Evolutionary conservation across 148 eudicot genomes (phyloP).

Genomic region (Simmondsia chinensis): DNA sequence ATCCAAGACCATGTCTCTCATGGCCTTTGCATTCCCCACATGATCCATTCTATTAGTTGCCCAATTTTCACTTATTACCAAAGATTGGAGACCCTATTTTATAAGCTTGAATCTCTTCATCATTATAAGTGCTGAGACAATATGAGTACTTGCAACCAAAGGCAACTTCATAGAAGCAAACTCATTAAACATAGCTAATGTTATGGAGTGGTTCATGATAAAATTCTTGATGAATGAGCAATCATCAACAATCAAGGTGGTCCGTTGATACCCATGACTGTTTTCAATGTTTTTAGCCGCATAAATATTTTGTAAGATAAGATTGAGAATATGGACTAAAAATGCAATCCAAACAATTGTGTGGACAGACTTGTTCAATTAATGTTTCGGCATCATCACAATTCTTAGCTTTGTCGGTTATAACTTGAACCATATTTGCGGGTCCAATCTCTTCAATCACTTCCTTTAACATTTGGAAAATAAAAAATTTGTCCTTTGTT

Average conservation of each 20-base stretch:
- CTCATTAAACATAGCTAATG: slow-evolving; percentile 12
- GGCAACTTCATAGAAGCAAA: slow-evolving; percentile 17
- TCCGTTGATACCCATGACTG: slow-evolving; percentile 13
- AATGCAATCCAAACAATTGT: slow-evolving; percentile 7
- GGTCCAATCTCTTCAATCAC: slow-evolving; percentile 1
- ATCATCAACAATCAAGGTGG: slow-evolving; percentile 1
- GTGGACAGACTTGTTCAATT: not conserved
- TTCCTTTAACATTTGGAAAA: not conserved
- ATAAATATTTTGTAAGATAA: slow-evolving; percentile 17
- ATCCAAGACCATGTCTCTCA: slow-evolving; percentile 6
- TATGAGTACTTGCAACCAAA: slow-evolving; percentile 8
- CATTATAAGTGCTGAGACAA: slow-evolving; percentile 15
- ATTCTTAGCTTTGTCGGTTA: slow-evolving; percentile 6
- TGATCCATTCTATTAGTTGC: slow-evolving; percentile 12
- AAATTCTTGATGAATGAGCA: slow-evolving; percentile 5
- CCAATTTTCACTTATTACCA: slow-evolving; percentile 15
- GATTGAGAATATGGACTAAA: slow-evolving; percentile 8
- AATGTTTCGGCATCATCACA: slow-evolving; percentile 5
- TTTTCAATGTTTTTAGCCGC: slow-evolving; percentile 1
- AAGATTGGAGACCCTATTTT: slow-evolving; percentile 5
- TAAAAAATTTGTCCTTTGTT: slow-evolving; percentile 1
- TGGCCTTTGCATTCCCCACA: slow-evolving; percentile 1
- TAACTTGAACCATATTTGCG: slow-evolving; percentile 1
- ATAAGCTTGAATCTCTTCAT: slow-evolving; percentile 16
- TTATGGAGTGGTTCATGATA: slow-evolving; percentile 20